phyloP scores from a whole-genome alignment of 495 filamentous ascomycete genomes.

The Ramalina peruviana region DNA sequence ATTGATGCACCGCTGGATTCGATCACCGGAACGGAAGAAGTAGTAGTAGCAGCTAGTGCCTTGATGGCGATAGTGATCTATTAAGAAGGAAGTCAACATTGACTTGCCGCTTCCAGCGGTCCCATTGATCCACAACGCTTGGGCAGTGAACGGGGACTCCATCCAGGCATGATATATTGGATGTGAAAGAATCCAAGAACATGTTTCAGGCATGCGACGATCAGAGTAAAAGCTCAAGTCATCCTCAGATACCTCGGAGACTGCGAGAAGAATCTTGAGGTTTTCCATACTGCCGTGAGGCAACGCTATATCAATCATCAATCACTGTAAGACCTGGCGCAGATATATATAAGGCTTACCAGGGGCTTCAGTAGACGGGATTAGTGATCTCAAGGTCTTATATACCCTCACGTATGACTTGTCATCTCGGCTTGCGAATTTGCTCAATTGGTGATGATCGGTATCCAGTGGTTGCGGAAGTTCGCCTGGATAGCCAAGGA shows the following conservation, averaged over 20 bases:
- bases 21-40: constrained; percentile 25
- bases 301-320: too few species aligned
- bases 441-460: constrained; percentile 34
- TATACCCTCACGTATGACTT: constrained; percentile 27
- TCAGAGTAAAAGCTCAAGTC: constrained; percentile 23
- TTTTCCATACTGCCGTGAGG: constrained; percentile 6
- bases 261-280: constrained; percentile 1
- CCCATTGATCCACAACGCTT: constrained; percentile 21
- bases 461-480: constrained; percentile 25
- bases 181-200: constrained; percentile 17
- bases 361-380: background rate
- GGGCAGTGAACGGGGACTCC: constrained; percentile 11
- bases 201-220: constrained; percentile 19
- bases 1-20: constrained; percentile 13
- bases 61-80: constrained; percentile 10
- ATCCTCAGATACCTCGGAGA: constrained; percentile 3
- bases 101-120: constrained; percentile 23
- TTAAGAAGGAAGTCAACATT: constrained; percentile 14
- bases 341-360: background rate
- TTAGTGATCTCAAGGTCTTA: constrained; percentile 20
- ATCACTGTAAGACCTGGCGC: too few species aligned
- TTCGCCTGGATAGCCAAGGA: constrained; percentile 30
- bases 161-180: constrained; percentile 19
- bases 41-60: constrained; percentile 16
- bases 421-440: constrained; percentile 27